Percentiles rank a stretch among this genome's conserved stretches.
Evolutionary conservation across 306 rosid genomes (phyloP).

Genomic region (Fagus crenata): DNA sequence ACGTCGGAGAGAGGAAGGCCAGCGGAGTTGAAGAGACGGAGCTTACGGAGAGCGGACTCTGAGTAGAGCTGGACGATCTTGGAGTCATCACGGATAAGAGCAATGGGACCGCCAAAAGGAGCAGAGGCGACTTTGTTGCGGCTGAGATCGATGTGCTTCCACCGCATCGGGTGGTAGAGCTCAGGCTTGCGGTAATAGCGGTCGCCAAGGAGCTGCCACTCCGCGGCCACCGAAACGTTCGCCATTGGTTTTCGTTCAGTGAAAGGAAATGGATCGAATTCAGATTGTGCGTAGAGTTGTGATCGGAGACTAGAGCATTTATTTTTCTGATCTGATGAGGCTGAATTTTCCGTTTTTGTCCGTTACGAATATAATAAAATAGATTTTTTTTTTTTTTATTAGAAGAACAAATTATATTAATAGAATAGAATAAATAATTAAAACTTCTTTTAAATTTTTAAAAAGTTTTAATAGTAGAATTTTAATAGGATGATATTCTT

Average conservation of each 20-base stretch:
- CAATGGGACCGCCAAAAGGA: constrained; percentile 87
- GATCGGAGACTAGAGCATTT: background rate
- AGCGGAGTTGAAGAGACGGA: constrained; percentile 78
- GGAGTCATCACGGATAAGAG: constrained; percentile 94
- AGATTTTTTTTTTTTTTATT: too few species aligned
- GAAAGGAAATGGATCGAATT: background rate
- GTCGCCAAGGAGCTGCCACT: constrained; percentile 96
- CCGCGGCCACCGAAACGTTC: constrained; percentile 93
- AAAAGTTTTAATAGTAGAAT: too few species aligned
- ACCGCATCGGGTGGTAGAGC: constrained; percentile 66
- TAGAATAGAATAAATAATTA: too few species aligned
- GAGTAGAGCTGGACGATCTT: constrained; percentile 97
- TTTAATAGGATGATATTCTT: too few species aligned
- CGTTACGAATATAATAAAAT: too few species aligned
- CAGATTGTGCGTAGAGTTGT: background rate
- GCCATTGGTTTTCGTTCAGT: constrained; percentile 47
- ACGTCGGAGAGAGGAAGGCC: constrained; percentile 70
- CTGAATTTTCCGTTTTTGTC: too few species aligned
- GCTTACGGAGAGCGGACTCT: constrained; percentile 93
- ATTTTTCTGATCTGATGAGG: too few species aligned
- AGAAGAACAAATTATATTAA: too few species aligned
- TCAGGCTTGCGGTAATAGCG: constrained; percentile 92
- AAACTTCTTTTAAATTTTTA: too few species aligned
- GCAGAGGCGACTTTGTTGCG: constrained; percentile 93
- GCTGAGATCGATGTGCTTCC: constrained; percentile 82